phyloP scores from a whole-genome alignment of 805 yeast species.

The Yamadazyma akitaensis region DNA sequence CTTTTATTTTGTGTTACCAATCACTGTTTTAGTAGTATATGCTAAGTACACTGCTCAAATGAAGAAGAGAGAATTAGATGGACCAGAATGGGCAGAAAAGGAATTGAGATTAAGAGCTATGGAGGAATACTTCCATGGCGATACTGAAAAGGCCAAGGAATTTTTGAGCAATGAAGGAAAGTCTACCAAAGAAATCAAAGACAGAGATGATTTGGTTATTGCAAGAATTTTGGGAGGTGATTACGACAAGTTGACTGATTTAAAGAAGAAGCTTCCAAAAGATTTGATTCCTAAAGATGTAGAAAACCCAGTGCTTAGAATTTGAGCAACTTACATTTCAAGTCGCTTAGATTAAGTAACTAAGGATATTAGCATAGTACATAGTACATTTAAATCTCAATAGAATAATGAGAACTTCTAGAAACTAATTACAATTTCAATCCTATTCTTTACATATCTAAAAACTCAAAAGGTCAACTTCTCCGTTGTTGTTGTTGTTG shows the following conservation, averaged over 20 bases:
- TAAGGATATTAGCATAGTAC: conserved; percentile 1
- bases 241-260: conserved; percentile 65
- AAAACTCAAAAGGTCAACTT: conserved; percentile 49
- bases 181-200: conserved; percentile 53
- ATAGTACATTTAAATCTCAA: not conserved
- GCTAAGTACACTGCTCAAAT: conserved; percentile 44
- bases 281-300: conserved; percentile 38
- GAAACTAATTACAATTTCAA: not conserved
- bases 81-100: conserved; percentile 77
- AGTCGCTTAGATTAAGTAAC: too few species aligned
- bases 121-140: conserved; percentile 59
- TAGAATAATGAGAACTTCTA: conserved; percentile 1
- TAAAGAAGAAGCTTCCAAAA: conserved; percentile 47
- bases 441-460: conserved; percentile 4
- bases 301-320: conserved; percentile 30
- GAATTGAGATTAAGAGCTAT: conserved; percentile 74
- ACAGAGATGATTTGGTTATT: conserved; percentile 72
- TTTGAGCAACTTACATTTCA: conserved; percentile 17
- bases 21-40: conserved; percentile 54
- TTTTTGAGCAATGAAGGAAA: conserved; percentile 53
- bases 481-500: conserved; percentile 27
- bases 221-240: conserved; percentile 82
- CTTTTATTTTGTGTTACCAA: conserved; percentile 71
- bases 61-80: conserved; percentile 38
- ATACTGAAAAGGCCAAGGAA: conserved; percentile 47